These are phyloP conservation scores for Rhododendron williamsianum DNA, from an alignment of 148 eudicot genomes.

Conservation along the genomic window DNA sequence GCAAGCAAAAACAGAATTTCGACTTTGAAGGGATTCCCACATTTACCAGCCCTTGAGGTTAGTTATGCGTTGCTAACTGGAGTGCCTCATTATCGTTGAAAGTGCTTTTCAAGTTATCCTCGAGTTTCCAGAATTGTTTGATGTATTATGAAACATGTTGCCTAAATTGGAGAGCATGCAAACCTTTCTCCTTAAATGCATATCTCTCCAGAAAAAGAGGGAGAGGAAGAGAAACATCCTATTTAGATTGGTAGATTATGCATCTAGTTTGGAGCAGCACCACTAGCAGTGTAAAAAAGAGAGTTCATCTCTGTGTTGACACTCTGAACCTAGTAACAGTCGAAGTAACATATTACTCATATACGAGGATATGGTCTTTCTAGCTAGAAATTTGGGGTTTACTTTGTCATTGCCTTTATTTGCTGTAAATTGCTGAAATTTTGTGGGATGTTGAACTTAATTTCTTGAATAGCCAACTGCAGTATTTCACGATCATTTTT, in stretches of 20 bases:
- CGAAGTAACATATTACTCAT: background rate
- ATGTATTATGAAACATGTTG: background rate
- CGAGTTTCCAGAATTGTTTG: background rate
- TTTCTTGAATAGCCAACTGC: background rate
- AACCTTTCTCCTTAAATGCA: background rate
- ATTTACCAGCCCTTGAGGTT: slow-evolving; percentile 91
- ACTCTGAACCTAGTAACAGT: background rate
- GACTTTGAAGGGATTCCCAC: slow-evolving; percentile 83
- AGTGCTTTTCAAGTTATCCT: background rate
- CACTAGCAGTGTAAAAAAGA: background rate
- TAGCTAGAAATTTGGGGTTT: background rate
- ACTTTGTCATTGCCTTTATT: background rate
- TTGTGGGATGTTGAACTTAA: background rate
- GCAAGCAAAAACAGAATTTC: slow-evolving; percentile 95
- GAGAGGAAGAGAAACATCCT: background rate
- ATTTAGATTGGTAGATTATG: background rate
- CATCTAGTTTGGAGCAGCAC: background rate
- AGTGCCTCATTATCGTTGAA: background rate
- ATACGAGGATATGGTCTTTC: background rate
- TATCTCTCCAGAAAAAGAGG: background rate
- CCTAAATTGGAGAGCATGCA: background rate
- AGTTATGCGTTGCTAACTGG: slow-evolving; percentile 16
- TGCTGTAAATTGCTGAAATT: background rate
- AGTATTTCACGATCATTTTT: background rate
- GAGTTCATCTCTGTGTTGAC: background rate